These are phyloP conservation scores for Westerdykella aurantiaca DNA, from an alignment of 2,329 filamentous ascomycete genomes.

Conservation along the genomic window DNA sequence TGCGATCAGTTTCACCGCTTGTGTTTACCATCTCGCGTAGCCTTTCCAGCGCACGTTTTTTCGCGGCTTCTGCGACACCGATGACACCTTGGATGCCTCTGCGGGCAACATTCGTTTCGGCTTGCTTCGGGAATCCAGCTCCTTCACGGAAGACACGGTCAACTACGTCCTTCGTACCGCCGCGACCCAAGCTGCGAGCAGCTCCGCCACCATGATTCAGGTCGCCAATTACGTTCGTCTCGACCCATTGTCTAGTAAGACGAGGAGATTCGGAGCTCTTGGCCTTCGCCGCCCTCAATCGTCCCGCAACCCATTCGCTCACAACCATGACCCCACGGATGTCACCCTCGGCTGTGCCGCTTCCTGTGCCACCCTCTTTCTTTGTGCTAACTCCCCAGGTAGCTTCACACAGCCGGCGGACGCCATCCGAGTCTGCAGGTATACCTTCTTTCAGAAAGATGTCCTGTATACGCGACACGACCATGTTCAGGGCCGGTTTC, in stretches of 20 bases:
- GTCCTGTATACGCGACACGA: constrained; percentile 70
- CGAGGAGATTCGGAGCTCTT: constrained; percentile 37
- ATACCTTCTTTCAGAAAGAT: constrained; percentile 90
- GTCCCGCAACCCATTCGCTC: constrained; percentile 76
- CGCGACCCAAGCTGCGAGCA: constrained; percentile 64
- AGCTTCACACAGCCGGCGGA: constrained; percentile 75
- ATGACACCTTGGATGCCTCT: constrained; percentile 45
- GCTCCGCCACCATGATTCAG: constrained; percentile 66
- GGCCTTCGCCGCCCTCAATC: constrained; percentile 49
- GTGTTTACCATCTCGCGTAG: constrained; percentile 72
- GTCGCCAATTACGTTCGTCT: constrained; percentile 63
- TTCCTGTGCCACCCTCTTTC: constrained; percentile 56
- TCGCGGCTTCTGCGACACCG: constrained; percentile 66
- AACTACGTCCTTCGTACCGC: constrained; percentile 68
- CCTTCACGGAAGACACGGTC: constrained; percentile 73
- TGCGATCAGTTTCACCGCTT: constrained; percentile 70
- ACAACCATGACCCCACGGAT: constrained; percentile 80
- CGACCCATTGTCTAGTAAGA: constrained; percentile 71
- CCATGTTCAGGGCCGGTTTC: constrained; percentile 79
- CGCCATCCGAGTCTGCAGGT: constrained; percentile 80
- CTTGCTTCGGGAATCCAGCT: constrained; percentile 65
- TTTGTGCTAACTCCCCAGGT: constrained; percentile 73
- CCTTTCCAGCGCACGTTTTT: constrained; percentile 66
- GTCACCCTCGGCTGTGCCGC: constrained; percentile 64
- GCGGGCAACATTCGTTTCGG: constrained; percentile 48